Evolutionary conservation across 371 early-diverging fungal species (phyloP).

Genomic region (Gilbertella persicaria): DNA sequence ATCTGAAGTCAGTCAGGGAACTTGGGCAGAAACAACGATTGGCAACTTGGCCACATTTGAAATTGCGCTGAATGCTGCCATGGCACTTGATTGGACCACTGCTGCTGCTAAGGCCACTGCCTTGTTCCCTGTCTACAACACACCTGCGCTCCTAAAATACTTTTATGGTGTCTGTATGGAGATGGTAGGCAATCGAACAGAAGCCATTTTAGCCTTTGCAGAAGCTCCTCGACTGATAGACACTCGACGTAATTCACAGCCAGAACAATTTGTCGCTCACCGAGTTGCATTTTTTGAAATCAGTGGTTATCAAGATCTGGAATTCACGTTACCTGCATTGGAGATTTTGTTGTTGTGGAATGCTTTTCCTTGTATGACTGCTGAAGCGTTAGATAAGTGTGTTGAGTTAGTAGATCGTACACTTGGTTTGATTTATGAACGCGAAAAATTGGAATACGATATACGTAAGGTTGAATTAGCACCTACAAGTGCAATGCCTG

Average conservation of each 20-base stretch:
- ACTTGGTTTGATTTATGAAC: constrained; percentile 41
- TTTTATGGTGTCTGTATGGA: constrained; percentile 62
- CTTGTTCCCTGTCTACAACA: constrained; percentile 52
- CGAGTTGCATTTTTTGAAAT: constrained; percentile 56
- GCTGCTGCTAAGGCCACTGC: constrained; percentile 46
- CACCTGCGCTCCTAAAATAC: constrained; percentile 57
- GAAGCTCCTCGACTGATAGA: constrained; percentile 50
- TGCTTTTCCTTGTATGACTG: constrained; percentile 56
- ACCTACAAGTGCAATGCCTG: constrained; percentile 40
- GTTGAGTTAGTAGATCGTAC: constrained; percentile 45
- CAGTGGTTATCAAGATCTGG: constrained; percentile 59
- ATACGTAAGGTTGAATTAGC: constrained; percentile 45
- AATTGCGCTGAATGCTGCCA: constrained; percentile 58
- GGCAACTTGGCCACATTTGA: constrained; percentile 60
- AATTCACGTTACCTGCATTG: constrained; percentile 52
- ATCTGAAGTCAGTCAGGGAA: constrained; percentile 45
- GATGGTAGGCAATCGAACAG: constrained; percentile 49
- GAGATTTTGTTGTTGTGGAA: constrained; percentile 66
- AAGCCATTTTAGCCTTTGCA: constrained; percentile 54
- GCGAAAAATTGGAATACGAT: constrained; percentile 53
- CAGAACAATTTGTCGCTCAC: constrained; percentile 58
- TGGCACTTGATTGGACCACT: constrained; percentile 56
- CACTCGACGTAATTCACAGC: constrained; percentile 52
- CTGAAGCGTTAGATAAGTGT: constrained; percentile 33
- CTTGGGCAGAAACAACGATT: constrained; percentile 49